These are phyloP conservation scores for Pseudocercospora macadamiae DNA, from an alignment of 2,329 filamentous ascomycete species.

Conservation along the genomic window DNA sequence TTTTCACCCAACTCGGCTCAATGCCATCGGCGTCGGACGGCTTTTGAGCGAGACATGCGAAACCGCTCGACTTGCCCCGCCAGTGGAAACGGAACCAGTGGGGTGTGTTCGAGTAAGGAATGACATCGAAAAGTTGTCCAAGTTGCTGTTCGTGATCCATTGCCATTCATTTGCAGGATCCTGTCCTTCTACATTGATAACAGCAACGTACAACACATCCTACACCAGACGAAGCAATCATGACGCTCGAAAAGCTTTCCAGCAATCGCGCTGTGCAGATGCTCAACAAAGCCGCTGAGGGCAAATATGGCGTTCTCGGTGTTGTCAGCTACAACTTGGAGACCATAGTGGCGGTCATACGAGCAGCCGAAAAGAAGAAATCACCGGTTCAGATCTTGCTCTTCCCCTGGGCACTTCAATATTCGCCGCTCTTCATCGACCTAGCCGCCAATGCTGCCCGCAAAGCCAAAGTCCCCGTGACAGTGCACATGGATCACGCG, in stretches of 20 bases:
- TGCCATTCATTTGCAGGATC: neutral
- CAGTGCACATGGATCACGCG: constrained; percentile 53
- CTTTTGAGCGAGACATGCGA: constrained; percentile 1
- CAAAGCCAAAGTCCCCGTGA: constrained; percentile 47
- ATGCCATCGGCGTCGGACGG: constrained; percentile 6
- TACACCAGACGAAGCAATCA: constrained; percentile 8
- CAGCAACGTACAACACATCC: neutral
- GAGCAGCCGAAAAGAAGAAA: constrained; percentile 67
- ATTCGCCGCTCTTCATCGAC: constrained; percentile 58
- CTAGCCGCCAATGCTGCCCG: constrained; percentile 49
- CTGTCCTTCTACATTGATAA: too few relatives aligned
- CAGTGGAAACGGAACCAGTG: neutral
- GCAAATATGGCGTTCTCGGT: constrained; percentile 40
- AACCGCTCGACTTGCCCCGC: neutral
- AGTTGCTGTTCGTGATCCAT: neutral
- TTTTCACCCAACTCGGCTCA: neutral
- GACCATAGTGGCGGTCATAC: constrained; percentile 68
- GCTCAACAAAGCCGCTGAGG: constrained; percentile 37
- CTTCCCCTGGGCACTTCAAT: constrained; percentile 74
- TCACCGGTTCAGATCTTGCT: constrained; percentile 73
- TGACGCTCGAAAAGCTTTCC: constrained; percentile 29
- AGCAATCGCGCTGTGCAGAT: constrained; percentile 38
- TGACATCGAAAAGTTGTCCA: constrained; percentile 3
- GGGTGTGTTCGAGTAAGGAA: neutral
- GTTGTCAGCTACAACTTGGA: constrained; percentile 58